Percentiles rank a stretch among this genome's conserved stretches.
phyloP scores from a whole-genome alignment of 371 early-diverging fungal genomes.

The Circinella umbellata region DNA sequence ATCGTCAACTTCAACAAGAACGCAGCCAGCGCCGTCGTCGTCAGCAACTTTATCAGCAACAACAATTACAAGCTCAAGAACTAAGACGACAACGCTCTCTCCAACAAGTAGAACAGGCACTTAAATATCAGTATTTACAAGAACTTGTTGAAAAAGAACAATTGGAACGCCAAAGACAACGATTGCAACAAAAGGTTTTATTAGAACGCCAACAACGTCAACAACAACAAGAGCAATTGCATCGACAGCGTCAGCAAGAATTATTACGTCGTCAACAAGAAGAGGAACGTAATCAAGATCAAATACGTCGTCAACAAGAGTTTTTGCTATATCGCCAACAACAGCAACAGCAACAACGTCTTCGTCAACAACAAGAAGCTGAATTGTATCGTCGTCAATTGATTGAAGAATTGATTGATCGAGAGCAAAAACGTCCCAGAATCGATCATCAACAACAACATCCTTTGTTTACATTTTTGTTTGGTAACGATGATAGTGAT shows the following conservation, averaged over 20 bases:
- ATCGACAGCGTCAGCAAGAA: neutral
- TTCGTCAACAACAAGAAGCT: conserved; percentile 1
- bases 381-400: neutral
- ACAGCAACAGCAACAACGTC: conserved; percentile 4
- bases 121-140: neutral
- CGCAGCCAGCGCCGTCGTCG: neutral
- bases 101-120: neutral
- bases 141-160: neutral
- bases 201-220: neutral
- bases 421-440: neutral
- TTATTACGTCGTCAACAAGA: conserved; percentile 1
- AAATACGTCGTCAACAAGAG: conserved; percentile 1
- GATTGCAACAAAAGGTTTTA: neutral
- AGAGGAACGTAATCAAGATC: neutral
- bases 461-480: neutral
- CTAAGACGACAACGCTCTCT: neutral
- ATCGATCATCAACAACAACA: conserved; percentile 5
- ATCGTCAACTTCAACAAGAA: neutral
- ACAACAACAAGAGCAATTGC: neutral
- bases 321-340: neutral
- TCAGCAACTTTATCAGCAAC: conserved; percentile 4
- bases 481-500: neutral
- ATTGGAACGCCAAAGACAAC: neutral
- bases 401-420: neutral
- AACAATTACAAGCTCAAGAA: conserved; percentile 1